Evolutionary conservation across 306 rosid species (phyloP).

Genomic region (Nissolia schottii): DNA sequence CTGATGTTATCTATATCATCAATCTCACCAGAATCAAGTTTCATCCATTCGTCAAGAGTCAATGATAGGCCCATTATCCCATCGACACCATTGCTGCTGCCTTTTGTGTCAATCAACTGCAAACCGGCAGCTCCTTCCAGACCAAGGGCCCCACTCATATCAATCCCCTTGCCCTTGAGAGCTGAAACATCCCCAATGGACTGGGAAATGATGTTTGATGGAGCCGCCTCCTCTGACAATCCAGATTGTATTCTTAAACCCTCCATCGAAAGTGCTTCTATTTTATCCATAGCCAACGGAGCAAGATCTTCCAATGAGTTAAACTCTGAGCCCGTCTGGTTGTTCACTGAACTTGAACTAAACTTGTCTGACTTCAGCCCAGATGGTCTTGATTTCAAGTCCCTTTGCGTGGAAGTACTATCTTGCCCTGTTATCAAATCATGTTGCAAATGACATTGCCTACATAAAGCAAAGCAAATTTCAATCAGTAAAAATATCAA

Average conservation of each 20-base stretch:
- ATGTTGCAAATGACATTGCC: constrained; percentile 49
- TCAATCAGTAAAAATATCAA: constrained; percentile 20
- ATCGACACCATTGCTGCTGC: constrained; percentile 46
- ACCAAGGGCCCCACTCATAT: constrained; percentile 55
- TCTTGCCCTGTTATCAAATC: constrained; percentile 44
- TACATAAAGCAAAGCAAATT: constrained; percentile 36
- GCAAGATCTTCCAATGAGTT: constrained; percentile 96
- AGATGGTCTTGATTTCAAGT: constrained; percentile 40
- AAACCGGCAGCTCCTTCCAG: constrained; percentile 89
- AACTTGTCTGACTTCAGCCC: constrained; percentile 33
- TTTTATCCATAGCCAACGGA: constrained; percentile 93
- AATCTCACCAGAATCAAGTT: constrained; percentile 80
- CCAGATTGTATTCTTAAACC: constrained; percentile 98
- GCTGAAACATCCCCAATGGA: constrained; percentile 67
- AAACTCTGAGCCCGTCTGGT: constrained; percentile 58
- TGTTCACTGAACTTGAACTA: constrained; percentile 37
- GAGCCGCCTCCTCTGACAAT: constrained; percentile 75
- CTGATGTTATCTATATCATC: constrained; percentile 72
- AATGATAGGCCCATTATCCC: constrained; percentile 83
- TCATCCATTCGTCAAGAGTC: constrained; percentile 92
- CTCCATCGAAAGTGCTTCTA: constrained; percentile 96
- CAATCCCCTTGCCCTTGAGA: constrained; percentile 56
- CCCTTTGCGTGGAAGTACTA: constrained; percentile 19
- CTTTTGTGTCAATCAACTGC: constrained; percentile 75
- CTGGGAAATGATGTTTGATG: constrained; percentile 65